A percentile compares a stretch with the other conserved stretches of the same genome.
Conservation (phyloP, 768 basidiomycete genomes). For the Boletellus sp. region DNA sequence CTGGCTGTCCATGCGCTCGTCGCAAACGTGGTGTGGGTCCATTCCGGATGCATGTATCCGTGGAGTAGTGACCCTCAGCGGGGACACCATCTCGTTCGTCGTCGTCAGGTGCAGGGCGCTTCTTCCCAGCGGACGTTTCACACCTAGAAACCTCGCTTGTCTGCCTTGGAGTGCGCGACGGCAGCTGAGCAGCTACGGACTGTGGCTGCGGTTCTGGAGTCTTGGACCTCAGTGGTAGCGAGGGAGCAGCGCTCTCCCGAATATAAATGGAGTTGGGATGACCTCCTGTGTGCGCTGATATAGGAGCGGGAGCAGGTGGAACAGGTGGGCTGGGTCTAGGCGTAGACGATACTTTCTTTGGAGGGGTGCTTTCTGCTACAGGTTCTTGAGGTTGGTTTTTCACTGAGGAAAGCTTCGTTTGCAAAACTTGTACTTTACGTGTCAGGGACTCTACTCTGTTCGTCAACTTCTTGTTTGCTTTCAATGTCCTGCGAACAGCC, state of each 20-base stretch:
- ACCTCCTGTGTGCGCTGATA: neutral
- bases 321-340: too few relatives aligned
- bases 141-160: conserved; percentile 28
- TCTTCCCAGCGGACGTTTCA: conserved; percentile 52
- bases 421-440: conserved; percentile 69
- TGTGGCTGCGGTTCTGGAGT: conserved; percentile 46
- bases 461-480: conserved; percentile 74
- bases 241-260: conserved; percentile 41
- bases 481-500: conserved; percentile 53
- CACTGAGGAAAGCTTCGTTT: conserved; percentile 58
- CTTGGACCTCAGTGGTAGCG: conserved; percentile 43
- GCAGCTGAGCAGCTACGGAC: conserved; percentile 16
- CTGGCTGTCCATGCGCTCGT: conserved; percentile 52
- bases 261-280: conserved; percentile 7
- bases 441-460: conserved; percentile 67
- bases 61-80: conserved; percentile 57
- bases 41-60: conserved; percentile 34
- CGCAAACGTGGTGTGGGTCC: conserved; percentile 59
- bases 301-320: conserved; percentile 13
- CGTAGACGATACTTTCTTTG: conserved; percentile 3
- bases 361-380: conserved; percentile 9
- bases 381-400: conserved; percentile 38
- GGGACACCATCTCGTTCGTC: conserved; percentile 62
- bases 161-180: conserved; percentile 49
- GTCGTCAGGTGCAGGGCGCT: conserved; percentile 74